Base-by-base conservation (phyloP, 441 rosid genomes). In the Arabidopsis lyrata region DNA sequence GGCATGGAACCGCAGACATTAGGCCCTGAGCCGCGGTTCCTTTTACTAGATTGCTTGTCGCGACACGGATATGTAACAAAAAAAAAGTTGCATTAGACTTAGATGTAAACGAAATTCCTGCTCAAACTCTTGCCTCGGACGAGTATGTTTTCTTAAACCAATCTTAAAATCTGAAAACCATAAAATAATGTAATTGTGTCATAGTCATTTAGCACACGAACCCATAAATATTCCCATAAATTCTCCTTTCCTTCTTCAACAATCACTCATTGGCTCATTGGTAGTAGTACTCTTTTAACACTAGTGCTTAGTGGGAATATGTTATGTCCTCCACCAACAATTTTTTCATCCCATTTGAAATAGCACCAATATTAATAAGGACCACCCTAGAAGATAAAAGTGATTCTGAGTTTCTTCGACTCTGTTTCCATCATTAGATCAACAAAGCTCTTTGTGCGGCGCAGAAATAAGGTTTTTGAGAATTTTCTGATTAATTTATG, bases 401-500 rank as follows among this genome's bases (percentile, higher is more conserved):
- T 48, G 24, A 5, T 64, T 45, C 50, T 24, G 50, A 22, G 6
- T 32, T 38, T n/a, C 20, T 11, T n/a, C 41, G 49, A 56, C 16
- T 73, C 49, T 44, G 9, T 32, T 42, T 72, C 48, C 44, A 38
- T 63, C 70, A 32, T 53, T 72, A 64, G 63, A 54, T 38, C 63
- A 10, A 10, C 27, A 41, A 64, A 73, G 10, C 71, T 54, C 38
- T 1, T 14, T 63, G 18, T 72, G 56, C 62, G 63, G 48, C 63
- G 36, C 32, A 5, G 8, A 64, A 47, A 34, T 56, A 56, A 68
- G 69, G 71, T 59, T 55, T 49, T 22, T 34, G 47, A 18, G 20
- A 18, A 18, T 18, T 61, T 39, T 50, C 42, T 9, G 15, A 61
- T 20, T 41, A 15, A 14, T 29, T 14, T 12, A 61, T 18, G 20